phyloP scores from a whole-genome alignment of 495 filamentous ascomycete genomes.

The Baudoinia panamericana region DNA sequence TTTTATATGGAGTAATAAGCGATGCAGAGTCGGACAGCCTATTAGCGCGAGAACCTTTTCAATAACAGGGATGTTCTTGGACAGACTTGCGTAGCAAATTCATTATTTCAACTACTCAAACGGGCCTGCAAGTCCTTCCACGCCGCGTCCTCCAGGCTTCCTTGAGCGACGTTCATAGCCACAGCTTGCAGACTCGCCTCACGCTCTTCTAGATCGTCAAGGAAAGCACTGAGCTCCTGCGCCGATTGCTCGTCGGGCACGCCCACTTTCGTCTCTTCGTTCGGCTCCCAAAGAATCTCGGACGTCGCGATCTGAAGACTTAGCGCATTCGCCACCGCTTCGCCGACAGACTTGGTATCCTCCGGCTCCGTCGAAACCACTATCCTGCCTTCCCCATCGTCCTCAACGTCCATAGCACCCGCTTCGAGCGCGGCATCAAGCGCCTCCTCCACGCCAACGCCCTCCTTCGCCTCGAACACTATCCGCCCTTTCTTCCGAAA shows the following conservation, averaged over 20 bases:
- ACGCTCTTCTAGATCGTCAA: conserved; percentile 36
- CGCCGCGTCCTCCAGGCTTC: conserved; percentile 2
- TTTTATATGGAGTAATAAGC: too few relatives aligned
- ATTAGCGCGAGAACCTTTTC: too few relatives aligned
- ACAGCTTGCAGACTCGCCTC: conserved; percentile 14
- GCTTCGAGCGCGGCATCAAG: conserved; percentile 77
- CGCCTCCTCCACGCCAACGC: conserved; percentile 53
- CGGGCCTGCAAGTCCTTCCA: conserved; percentile 16
- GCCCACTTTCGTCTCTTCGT: conserved; percentile 58
- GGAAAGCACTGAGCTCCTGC: conserved; percentile 39
- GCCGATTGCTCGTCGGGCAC: conserved; percentile 34
- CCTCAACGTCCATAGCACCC: conserved; percentile 67
- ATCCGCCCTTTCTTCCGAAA: conserved; percentile 69
- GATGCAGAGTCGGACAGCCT: too few relatives aligned
- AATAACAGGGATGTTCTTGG: too few relatives aligned
- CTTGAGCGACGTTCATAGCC: conserved; percentile 18
- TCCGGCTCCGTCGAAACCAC: conserved; percentile 63
- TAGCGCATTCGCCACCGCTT: conserved; percentile 44
- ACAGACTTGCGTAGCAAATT: too few relatives aligned
- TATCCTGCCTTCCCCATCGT: conserved; percentile 55
- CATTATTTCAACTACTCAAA: conserved; percentile 2
- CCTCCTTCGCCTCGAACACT: conserved; percentile 50
- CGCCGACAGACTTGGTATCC: conserved; percentile 49
- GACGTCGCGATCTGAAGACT: conserved; percentile 51
- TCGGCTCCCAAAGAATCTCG: conserved; percentile 78